Conservation (phyloP, 345 rosid genomes). For the Sisymbrium irio region DNA sequence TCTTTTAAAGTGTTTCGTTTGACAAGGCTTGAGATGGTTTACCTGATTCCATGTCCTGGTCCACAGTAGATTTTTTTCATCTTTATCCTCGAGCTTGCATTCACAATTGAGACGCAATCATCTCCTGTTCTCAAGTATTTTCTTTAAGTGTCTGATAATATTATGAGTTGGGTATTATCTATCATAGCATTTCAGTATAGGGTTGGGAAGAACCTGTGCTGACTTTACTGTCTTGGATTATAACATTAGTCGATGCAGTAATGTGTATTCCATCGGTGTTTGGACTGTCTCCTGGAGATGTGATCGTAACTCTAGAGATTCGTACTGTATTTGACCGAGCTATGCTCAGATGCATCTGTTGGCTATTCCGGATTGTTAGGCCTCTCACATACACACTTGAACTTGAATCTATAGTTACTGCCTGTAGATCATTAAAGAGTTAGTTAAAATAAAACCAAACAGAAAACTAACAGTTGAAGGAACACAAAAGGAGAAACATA, state of each 20-base stretch:
- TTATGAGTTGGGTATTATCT: not conserved
- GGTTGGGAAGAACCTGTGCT: constrained; percentile 69
- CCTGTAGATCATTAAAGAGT: constrained; percentile 45
- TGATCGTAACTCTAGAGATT: constrained; percentile 59
- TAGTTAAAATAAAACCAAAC: not conserved
- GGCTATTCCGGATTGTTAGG: constrained; percentile 85
- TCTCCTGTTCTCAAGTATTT: constrained; percentile 56
- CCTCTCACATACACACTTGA: constrained; percentile 68
- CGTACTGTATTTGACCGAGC: constrained; percentile 62
- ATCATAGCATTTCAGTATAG: not conserved
- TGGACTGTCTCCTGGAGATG: constrained; percentile 90
- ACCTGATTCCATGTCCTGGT: constrained; percentile 99
- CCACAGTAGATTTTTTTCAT: constrained; percentile 90
- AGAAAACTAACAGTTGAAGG: not conserved
- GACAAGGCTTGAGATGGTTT: not conserved
- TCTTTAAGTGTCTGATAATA: not conserved
- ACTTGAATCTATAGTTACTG: constrained; percentile 90
- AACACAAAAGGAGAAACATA: constrained; percentile 8
- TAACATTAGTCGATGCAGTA: constrained; percentile 69
- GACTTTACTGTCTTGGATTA: constrained; percentile 81
- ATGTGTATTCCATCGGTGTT: constrained; percentile 97
- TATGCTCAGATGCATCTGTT: constrained; percentile 89
- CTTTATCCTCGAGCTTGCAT: constrained; percentile 67
- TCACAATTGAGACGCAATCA: constrained; percentile 91
- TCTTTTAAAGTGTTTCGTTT: not conserved